A percentile compares a stretch with the other conserved stretches of the same genome.
Conservation (phyloP, 768 basidiomycete genomes). For the Steccherinum ochraceum region DNA sequence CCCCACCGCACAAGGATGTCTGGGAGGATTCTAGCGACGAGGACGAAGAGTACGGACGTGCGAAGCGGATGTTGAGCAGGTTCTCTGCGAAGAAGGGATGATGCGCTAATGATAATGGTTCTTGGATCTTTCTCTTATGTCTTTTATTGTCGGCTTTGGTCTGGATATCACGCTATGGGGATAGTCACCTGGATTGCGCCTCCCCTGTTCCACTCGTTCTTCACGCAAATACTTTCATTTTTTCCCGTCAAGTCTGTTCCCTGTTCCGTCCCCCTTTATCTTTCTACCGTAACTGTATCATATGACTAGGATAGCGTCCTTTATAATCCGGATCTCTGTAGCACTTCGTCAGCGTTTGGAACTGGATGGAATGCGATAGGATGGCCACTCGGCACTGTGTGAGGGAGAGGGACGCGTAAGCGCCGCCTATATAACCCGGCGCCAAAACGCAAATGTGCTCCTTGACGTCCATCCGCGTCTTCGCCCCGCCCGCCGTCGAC, state of each 20-base stretch:
- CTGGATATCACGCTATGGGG: not conserved
- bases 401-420: no score
- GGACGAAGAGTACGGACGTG: conserved; percentile 59
- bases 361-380: no score
- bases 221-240: not conserved
- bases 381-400: no score
- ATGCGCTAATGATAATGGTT: conserved; percentile 16
- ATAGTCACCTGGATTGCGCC: not conserved
- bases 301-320: no score
- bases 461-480: no score
- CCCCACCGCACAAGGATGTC: conserved; percentile 28
- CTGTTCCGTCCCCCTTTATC: no score
- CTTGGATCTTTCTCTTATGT: not conserved
- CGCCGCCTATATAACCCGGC: no score
- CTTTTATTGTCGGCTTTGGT: not conserved
- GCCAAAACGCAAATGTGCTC: no score
- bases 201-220: not conserved
- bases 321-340: no score
- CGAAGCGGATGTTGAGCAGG: conserved; percentile 45
- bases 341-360: no score
- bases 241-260: no score
- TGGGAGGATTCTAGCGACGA: conserved; percentile 70
- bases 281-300: not conserved
- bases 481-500: no score
- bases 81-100: conserved; percentile 29